Conservation (phyloP, 345 rosid species). For the Zanthoxylum bungeanum region DNA sequence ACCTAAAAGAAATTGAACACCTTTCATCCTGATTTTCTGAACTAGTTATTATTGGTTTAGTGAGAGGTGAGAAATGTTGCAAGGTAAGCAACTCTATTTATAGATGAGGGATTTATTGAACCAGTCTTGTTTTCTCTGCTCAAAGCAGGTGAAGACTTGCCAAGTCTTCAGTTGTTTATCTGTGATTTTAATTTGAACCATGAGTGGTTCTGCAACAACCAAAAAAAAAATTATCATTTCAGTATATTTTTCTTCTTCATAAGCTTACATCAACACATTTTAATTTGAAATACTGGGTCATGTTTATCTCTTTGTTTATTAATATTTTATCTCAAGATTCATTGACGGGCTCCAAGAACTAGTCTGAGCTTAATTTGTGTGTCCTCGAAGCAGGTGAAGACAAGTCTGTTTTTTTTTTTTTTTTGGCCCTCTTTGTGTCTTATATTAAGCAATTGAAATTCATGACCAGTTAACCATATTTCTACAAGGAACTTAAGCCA, state of each 20-base stretch:
- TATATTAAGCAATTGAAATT: too few relatives aligned
- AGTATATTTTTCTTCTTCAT: not conserved
- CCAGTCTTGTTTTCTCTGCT: not conserved
- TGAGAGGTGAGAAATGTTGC: not conserved
- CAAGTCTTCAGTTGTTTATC: not conserved
- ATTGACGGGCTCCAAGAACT: not conserved
- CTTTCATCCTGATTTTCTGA: not conserved
- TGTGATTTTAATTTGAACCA: too few relatives aligned
- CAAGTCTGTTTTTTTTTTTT: too few relatives aligned
- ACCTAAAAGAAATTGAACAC: not conserved
- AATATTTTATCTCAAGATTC: not conserved
- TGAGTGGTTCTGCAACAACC: not conserved
- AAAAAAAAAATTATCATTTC: too few relatives aligned
- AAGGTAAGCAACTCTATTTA: not conserved
- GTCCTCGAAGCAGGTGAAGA: too few relatives aligned
- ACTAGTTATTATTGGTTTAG: not conserved
- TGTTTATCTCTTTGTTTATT: not conserved
- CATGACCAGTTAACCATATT: too few relatives aligned
- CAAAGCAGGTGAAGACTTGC: not conserved
- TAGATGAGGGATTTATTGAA: not conserved
- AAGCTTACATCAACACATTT: not conserved
- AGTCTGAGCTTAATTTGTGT: too few relatives aligned
- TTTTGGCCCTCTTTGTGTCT: too few relatives aligned
- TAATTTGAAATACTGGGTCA: not conserved
- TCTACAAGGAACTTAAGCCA: too few relatives aligned